Evolutionary conservation across 768 basidiomycete species (phyloP).

Genomic region (Gautieria morchelliformis): DNA sequence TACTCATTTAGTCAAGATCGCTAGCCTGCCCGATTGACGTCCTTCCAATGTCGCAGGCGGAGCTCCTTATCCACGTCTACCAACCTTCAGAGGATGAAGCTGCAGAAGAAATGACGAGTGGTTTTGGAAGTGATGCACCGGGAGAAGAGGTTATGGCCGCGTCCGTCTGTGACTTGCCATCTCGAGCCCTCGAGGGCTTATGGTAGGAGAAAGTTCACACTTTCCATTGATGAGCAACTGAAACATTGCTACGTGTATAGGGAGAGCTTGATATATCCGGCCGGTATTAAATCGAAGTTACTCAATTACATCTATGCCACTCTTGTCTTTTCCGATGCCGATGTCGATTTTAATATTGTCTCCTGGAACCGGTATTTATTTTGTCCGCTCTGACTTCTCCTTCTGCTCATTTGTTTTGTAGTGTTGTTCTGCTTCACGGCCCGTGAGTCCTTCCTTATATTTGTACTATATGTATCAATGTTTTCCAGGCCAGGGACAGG

Average conservation of each 20-base stretch:
- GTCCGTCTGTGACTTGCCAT: conserved; percentile 82
- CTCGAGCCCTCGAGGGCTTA: conserved; percentile 73
- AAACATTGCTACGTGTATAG: conserved; percentile 2
- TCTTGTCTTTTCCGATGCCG: conserved; percentile 81
- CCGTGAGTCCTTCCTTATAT: conserved; percentile 30
- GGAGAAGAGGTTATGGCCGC: conserved; percentile 82
- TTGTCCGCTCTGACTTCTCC: conserved; percentile 11
- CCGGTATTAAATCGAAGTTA: conserved; percentile 76
- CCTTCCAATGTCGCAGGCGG: conserved; percentile 45
- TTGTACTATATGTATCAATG: background rate
- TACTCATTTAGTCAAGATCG: conserved; percentile 27
- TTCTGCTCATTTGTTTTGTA: conserved; percentile 9
- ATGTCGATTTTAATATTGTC: conserved; percentile 82
- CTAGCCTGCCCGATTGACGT: conserved; percentile 44
- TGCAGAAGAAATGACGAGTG: conserved; percentile 62
- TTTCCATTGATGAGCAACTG: background rate
- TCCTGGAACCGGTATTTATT: conserved; percentile 70
- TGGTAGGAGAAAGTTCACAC: conserved; percentile 33
- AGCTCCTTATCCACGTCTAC: conserved; percentile 81
- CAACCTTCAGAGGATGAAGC: conserved; percentile 61
- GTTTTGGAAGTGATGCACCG: conserved; percentile 41
- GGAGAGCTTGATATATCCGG: conserved; percentile 75
- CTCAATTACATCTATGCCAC: conserved; percentile 95
- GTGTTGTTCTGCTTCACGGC: conserved; percentile 85
- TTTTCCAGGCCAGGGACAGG: conserved; percentile 70